Conservation (phyloP, 495 filamentous ascomycete genomes). For the Bacidia gigantensis region DNA sequence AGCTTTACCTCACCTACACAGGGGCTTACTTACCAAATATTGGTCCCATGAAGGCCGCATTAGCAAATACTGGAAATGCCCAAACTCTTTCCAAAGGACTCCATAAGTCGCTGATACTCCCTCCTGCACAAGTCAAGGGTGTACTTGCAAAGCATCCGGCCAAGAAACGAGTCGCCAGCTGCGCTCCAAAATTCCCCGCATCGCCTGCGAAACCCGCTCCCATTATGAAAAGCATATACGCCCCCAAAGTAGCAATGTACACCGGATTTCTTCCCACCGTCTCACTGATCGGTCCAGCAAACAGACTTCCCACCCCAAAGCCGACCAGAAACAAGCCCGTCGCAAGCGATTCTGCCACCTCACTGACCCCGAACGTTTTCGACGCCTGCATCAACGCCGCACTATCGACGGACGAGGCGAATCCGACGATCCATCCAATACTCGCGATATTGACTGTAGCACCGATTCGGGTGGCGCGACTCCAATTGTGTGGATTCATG, state of each 20-base stretch:
- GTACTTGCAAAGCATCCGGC: constrained; percentile 38
- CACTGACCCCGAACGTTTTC: constrained; percentile 34
- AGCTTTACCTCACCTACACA: constrained; percentile 7
- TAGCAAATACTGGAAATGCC: constrained; percentile 36
- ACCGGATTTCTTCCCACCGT: constrained; percentile 45
- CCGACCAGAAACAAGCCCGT: constrained; percentile 49
- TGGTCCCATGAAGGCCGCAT: constrained; percentile 16
- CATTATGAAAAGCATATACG: constrained; percentile 42
- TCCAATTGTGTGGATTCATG: constrained; percentile 44
- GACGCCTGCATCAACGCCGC: constrained; percentile 30
- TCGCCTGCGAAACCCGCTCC: constrained; percentile 28
- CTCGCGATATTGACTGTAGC: constrained; percentile 38
- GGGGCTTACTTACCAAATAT: not conserved
- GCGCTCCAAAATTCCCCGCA: constrained; percentile 38
- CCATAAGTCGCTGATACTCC: constrained; percentile 39
- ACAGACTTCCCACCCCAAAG: constrained; percentile 41
- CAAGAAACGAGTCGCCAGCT: constrained; percentile 38
- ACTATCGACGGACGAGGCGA: constrained; percentile 40
- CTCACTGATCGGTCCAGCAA: constrained; percentile 43
- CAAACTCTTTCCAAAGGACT: constrained; percentile 34
- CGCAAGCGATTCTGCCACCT: constrained; percentile 39
- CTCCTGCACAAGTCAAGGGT: constrained; percentile 39
- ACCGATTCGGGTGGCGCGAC: constrained; percentile 22
- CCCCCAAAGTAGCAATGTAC: constrained; percentile 37
- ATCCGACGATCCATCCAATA: constrained; percentile 36